Base-by-base conservation (phyloP, 257 asterid species). In the Solanum megistacrolobum region DNA sequence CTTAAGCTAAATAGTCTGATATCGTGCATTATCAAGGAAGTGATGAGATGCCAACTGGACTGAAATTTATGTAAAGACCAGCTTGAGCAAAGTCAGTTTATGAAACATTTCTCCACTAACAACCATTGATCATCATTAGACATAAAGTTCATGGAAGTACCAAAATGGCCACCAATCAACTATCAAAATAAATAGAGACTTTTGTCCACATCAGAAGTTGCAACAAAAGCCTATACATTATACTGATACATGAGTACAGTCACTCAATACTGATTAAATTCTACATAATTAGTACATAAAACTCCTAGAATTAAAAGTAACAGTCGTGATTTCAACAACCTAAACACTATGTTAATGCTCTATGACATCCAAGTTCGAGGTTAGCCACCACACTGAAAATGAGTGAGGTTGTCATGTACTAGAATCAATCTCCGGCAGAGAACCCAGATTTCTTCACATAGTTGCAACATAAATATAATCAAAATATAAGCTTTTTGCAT, bases 401-500 rank as follows among this genome's bases (percentile, higher is more conserved):
- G 85, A 29, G 66, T 79, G 85, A 79, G 85, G 85, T 16, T 1
- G 85, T 43, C 39, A 79, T 27, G 39, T 79, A 79, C 66, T 79
- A 79, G n/a, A 86, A 74, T 72, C 83, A 46, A 86, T 31, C 39
- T 69, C 65, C 1, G 7, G 73, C 46, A 32, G 88, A 69, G 66
- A 29, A 18, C 48, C 38, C 87, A 39, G 27, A 68, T 76, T 43
- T 72, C 88, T 86, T 48, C 83, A 72, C 38, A 74, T 31, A 20
- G 72, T 72, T 68, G 41, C 68, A 43, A 48, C 75, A 84, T 16
- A 34, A 85, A 41, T n/a, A n/a, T 38, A n/a, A 55, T 90, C 90
- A 93, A 86, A 89, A 95, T 72, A 92, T 91, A 31, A 95, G 97
- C 91, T 90, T 95, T 87, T 89, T 93, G 92, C 97, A 93, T 79